Conservation (phyloP, 1,139 yeast species). For the Debaryomyces robertsiae region DNA sequence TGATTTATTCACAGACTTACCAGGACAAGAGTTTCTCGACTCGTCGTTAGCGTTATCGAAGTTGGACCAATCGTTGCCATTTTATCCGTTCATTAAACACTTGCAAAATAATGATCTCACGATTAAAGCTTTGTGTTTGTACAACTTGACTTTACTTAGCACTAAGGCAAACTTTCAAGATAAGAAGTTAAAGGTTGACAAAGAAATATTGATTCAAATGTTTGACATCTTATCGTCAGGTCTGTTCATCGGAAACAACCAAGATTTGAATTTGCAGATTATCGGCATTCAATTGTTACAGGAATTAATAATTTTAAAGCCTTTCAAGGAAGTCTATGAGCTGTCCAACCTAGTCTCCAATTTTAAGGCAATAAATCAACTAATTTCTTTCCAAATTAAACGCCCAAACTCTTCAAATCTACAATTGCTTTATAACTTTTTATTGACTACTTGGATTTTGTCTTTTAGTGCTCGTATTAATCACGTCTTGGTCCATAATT, state of each 20-base stretch:
- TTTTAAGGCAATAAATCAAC: constrained; percentile 55
- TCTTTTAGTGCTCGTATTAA: constrained; percentile 69
- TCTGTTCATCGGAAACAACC: constrained; percentile 46
- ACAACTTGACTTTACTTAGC: constrained; percentile 47
- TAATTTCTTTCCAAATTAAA: constrained; percentile 35
- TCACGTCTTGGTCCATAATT: constrained; percentile 54
- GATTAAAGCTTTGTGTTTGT: constrained; percentile 48
- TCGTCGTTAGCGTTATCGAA: constrained; percentile 48
- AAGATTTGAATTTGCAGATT: constrained; percentile 56
- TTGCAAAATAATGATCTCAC: constrained; percentile 50
- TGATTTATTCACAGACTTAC: constrained; percentile 56
- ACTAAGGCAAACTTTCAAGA: constrained; percentile 26
- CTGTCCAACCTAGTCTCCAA: constrained; percentile 47
- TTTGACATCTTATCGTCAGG: constrained; percentile 46
- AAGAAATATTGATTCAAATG: constrained; percentile 42
- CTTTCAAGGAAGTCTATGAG: constrained; percentile 64
- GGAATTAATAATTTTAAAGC: constrained; percentile 59
- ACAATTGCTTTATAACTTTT: constrained; percentile 80
- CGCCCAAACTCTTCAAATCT: constrained; percentile 60
- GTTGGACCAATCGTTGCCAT: constrained; percentile 56
- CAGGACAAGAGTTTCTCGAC: constrained; percentile 42
- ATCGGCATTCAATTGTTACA: constrained; percentile 69
- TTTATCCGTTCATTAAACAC: constrained; percentile 55
- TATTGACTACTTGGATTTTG: constrained; percentile 81
- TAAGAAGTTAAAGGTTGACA: constrained; percentile 20